These are phyloP conservation scores for Arctium lappa DNA, from an alignment of 129 eudicot genomes.

Conservation along the genomic window DNA sequence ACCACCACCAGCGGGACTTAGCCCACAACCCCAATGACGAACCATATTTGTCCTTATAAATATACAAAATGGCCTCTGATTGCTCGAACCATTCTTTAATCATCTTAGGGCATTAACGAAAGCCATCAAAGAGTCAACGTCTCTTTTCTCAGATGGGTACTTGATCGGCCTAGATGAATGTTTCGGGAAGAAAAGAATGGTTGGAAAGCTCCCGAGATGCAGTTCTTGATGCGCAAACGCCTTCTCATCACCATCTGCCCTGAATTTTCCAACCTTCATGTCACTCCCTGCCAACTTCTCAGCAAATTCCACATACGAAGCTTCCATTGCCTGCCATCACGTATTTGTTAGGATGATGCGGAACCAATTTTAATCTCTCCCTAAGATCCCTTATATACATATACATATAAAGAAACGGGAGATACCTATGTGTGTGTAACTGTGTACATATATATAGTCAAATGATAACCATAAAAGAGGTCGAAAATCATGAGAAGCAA, in stretches of 20 bases:
- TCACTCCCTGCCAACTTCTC: conserved; percentile 61
- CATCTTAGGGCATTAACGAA: conserved; percentile 71
- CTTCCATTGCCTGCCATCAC: conserved; percentile 64
- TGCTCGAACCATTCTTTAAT: neutral
- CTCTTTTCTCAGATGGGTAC: conserved; percentile 76
- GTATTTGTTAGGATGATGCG: neutral
- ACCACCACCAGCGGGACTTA: conserved; percentile 20
- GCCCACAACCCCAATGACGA: conserved; percentile 8
- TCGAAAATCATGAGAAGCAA: no score
- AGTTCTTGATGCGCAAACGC: conserved; percentile 57
- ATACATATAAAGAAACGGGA: no score
- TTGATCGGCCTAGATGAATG: conserved; percentile 64
- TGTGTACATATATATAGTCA: no score
- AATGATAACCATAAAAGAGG: no score
- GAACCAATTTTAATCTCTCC: neutral
- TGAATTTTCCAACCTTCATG: conserved; percentile 72
- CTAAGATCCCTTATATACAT: neutral
- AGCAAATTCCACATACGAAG: conserved; percentile 66
- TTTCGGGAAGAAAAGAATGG: conserved; percentile 79
- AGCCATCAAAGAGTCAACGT: conserved; percentile 72
- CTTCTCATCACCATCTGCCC: conserved; percentile 89
- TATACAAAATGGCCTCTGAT: conserved; percentile 13
- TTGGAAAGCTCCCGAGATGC: conserved; percentile 82
- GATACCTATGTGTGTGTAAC: neutral
- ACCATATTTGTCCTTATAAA: conserved; percentile 1